These are phyloP conservation scores for Chalciporus sphaerocephalus DNA, from an alignment of 768 basidiomycete species.

Conservation along the genomic window DNA sequence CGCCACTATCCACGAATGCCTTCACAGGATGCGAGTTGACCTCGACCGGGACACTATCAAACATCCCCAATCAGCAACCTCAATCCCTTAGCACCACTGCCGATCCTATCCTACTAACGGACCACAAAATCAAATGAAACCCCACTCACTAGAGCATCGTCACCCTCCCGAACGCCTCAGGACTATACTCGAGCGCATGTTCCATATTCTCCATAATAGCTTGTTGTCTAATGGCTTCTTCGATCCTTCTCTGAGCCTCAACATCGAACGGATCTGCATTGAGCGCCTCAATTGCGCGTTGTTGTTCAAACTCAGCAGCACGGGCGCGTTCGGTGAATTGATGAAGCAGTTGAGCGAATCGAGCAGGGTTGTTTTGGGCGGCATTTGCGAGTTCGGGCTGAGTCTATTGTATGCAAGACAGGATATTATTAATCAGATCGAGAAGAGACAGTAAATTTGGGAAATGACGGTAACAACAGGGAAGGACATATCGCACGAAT, in stretches of 20 bases:
- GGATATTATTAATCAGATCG: too few species aligned
- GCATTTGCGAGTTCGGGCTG: slow-evolving; percentile 83
- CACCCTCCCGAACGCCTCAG: slow-evolving; percentile 90
- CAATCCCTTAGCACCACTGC: background rate
- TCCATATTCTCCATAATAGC: slow-evolving; percentile 89
- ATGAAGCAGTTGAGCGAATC: slow-evolving; percentile 70
- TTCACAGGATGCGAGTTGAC: slow-evolving; percentile 88
- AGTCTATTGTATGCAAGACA: slow-evolving; percentile 39
- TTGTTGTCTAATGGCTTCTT: slow-evolving; percentile 87
- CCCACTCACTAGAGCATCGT: slow-evolving; percentile 90
- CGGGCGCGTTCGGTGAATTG: slow-evolving; percentile 55
- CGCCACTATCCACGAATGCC: slow-evolving; percentile 98
- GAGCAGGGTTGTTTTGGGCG: slow-evolving; percentile 58
- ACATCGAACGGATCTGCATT: slow-evolving; percentile 89
- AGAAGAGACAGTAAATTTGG: background rate
- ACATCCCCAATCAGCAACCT: slow-evolving; percentile 10
- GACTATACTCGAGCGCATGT: slow-evolving; percentile 90
- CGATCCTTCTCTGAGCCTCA: slow-evolving; percentile 89
- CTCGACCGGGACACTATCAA: slow-evolving; percentile 75
- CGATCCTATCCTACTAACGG: background rate
- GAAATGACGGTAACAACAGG: too few species aligned
- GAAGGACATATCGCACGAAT: slow-evolving; percentile 53
- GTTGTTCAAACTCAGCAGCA: slow-evolving; percentile 50
- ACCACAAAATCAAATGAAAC: background rate
- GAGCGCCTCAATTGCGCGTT: slow-evolving; percentile 60